Evolutionary conservation across 2,329 filamentous ascomycete genomes (phyloP).

Genomic region (Didymella pinodella): DNA sequence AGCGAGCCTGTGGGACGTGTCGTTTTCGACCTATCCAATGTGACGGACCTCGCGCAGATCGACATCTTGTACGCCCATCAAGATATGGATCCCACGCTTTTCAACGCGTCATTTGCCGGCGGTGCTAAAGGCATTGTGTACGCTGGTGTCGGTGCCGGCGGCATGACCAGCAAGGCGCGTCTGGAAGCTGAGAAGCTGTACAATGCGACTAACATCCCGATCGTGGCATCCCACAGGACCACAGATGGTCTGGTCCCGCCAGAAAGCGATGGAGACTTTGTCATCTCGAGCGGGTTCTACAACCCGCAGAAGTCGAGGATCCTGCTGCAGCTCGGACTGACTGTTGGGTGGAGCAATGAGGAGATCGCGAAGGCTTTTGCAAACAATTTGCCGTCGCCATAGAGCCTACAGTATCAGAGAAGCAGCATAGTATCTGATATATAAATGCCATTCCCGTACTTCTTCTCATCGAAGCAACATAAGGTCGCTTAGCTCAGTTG

Average conservation of each 20-base stretch:
- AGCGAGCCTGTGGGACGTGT: slow-evolving; percentile 54
- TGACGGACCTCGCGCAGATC: slow-evolving; percentile 63
- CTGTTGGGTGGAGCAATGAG: slow-evolving; percentile 48
- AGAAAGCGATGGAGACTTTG: slow-evolving; percentile 33
- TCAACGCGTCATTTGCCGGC: slow-evolving; percentile 57
- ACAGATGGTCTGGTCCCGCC: slow-evolving; percentile 61
- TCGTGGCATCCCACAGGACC: slow-evolving; percentile 62
- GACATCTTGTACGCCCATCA: slow-evolving; percentile 66
- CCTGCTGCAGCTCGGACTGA: slow-evolving; percentile 54
- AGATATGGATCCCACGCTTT: slow-evolving; percentile 59
- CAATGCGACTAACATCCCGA: slow-evolving; percentile 57
- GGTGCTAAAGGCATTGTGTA: slow-evolving; percentile 65
- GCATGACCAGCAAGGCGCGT: slow-evolving; percentile 45
- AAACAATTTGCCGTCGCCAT: slow-evolving; percentile 35
- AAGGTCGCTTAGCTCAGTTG: slow-evolving; percentile 26
- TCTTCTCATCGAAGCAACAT: not conserved
- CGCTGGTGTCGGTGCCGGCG: slow-evolving; percentile 64
- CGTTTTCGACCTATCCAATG: slow-evolving; percentile 49
- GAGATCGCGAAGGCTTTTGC: slow-evolving; percentile 55
- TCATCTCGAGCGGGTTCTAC: slow-evolving; percentile 60
- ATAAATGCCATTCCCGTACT: not conserved
- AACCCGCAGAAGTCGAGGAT: slow-evolving; percentile 66
- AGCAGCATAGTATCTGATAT: not conserved
- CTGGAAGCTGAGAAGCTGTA: slow-evolving; percentile 55
- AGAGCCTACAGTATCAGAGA: not conserved